phyloP scores from a whole-genome alignment of 192 early-diverging fungal species.

The Coemansia sp. region DNA sequence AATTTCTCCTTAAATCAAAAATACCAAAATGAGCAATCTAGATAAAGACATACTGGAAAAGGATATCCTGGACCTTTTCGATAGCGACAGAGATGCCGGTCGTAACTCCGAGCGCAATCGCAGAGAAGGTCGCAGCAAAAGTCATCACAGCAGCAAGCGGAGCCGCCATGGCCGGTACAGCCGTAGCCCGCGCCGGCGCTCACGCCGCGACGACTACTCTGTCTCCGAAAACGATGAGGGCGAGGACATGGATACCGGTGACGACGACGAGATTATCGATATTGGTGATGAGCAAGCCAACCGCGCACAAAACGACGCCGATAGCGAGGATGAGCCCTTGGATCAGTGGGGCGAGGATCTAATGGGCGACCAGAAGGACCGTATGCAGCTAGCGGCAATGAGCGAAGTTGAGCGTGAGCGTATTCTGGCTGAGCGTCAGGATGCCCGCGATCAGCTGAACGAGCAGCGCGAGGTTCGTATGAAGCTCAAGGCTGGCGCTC shows the following conservation, averaged over 20 bases:
- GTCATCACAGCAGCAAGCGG: constrained; percentile 16
- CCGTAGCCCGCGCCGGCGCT: constrained; percentile 23
- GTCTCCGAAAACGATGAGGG: constrained; percentile 36
- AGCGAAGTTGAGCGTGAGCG: constrained; percentile 75
- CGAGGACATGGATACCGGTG: constrained; percentile 36
- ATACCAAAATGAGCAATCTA: not conserved
- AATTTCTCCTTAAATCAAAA: not conserved
- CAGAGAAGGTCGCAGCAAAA: constrained; percentile 23
- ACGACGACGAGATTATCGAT: constrained; percentile 49
- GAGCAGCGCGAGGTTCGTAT: constrained; percentile 47
- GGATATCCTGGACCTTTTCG: constrained; percentile 53
- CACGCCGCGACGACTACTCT: constrained; percentile 34
- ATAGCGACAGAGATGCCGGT: constrained; percentile 23
- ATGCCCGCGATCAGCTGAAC: constrained; percentile 54
- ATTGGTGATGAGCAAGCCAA: constrained; percentile 43
- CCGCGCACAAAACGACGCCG: constrained; percentile 3
- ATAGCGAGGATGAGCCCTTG: constrained; percentile 61
- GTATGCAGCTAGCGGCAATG: constrained; percentile 58
- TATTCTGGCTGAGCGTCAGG: constrained; percentile 74
- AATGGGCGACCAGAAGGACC: constrained; percentile 72
- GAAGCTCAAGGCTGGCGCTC: constrained; percentile 38
- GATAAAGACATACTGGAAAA: constrained; percentile 46
- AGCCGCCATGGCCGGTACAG: constrained; percentile 32
- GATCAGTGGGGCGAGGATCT: constrained; percentile 74
- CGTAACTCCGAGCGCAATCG: constrained; percentile 32